These are phyloP conservation scores for Ophiostoma sp. DNA, from an alignment of 2,329 filamentous ascomycete species.

Conservation along the genomic window DNA sequence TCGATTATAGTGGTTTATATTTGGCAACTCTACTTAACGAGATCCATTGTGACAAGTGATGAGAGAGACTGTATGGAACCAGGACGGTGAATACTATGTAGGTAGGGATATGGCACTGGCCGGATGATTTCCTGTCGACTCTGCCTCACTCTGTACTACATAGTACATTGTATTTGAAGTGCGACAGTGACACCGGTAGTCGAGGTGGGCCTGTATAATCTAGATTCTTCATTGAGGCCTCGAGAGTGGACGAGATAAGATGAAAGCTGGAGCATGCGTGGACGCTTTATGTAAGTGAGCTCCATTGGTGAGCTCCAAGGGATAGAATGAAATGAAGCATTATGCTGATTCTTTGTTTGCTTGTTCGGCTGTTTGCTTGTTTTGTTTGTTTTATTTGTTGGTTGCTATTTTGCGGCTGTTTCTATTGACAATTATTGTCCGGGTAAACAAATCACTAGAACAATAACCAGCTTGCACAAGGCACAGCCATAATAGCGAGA, in stretches of 20 bases:
- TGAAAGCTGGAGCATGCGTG: not conserved
- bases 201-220: not conserved
- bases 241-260: not conserved
- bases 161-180: not conserved
- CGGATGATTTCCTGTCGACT: not conserved
- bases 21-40: not conserved
- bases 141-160: too few relatives aligned
- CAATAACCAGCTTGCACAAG: not conserved
- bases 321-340: conserved; percentile 2
- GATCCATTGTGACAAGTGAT: not conserved
- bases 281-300: not conserved
- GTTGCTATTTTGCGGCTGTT: not conserved
- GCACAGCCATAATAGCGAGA: not conserved
- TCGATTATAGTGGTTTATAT: not conserved
- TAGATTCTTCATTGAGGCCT: not conserved
- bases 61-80: not conserved
- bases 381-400: not conserved
- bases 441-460: not conserved
- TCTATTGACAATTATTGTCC: too few relatives aligned
- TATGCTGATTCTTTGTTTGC: not conserved
- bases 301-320: conserved; percentile 1
- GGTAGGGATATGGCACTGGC: not conserved
- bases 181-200: conserved; percentile 7
- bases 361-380: too few relatives aligned
- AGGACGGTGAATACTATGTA: not conserved